phyloP scores from a whole-genome alignment of 768 basidiomycete species.

The Boletus patriciae region DNA sequence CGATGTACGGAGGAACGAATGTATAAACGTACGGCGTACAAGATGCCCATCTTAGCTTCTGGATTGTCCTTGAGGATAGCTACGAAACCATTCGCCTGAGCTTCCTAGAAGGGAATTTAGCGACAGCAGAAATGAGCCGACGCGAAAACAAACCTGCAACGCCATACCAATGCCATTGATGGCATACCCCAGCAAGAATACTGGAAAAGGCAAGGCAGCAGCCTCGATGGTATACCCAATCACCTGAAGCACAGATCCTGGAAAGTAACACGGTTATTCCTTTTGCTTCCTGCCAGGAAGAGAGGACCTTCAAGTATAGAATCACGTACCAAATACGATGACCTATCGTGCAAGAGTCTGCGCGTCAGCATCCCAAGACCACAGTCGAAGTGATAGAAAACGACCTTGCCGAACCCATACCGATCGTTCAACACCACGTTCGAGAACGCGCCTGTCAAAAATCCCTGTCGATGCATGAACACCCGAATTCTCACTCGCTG shows the following conservation, averaged over 20 bases:
- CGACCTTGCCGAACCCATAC: slow-evolving; percentile 38
- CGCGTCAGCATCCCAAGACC: not conserved
- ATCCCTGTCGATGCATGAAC: slow-evolving; percentile 26
- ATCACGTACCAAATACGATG: slow-evolving; percentile 28
- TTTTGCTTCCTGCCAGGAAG: not conserved
- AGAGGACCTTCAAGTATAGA: too few relatives aligned
- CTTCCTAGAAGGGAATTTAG: slow-evolving; percentile 33
- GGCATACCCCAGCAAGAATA: slow-evolving; percentile 42
- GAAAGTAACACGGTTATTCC: not conserved
- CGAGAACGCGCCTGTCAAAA: slow-evolving; percentile 33
- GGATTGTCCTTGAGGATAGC: slow-evolving; percentile 41
- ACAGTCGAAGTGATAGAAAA: not conserved
- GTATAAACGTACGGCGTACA: slow-evolving; percentile 34
- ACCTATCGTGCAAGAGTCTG: slow-evolving; percentile 13
- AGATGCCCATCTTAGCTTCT: slow-evolving; percentile 40
- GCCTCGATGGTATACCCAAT: slow-evolving; percentile 38
- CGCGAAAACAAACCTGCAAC: slow-evolving; percentile 39
- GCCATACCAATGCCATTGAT: slow-evolving; percentile 49
- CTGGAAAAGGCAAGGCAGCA: slow-evolving; percentile 45
- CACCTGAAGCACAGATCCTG: slow-evolving; percentile 32
- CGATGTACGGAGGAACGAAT: slow-evolving; percentile 12
- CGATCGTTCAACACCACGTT: slow-evolving; percentile 31
- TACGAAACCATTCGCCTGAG: slow-evolving; percentile 50
- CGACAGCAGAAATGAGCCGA: not conserved
- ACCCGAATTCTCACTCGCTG: too few relatives aligned